Evolutionary conservation across 208 protist species (phyloP).

Genomic region (Leishmania amazonensis): DNA sequence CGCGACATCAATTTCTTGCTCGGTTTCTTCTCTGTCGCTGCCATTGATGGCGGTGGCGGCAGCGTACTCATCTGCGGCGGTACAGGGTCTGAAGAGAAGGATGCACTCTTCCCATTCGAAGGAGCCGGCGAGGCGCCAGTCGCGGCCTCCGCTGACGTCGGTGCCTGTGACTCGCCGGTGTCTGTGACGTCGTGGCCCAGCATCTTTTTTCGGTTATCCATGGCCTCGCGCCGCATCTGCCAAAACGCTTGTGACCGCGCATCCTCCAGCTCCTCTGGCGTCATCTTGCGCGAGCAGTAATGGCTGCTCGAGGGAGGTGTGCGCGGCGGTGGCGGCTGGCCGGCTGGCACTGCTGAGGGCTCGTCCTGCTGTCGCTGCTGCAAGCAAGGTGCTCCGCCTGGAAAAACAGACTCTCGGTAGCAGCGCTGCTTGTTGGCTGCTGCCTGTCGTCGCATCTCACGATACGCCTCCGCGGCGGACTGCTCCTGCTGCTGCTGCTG

Average conservation of each 20-base stretch:
- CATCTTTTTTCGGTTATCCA: conserved; percentile 80
- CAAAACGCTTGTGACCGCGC: conserved; percentile 80
- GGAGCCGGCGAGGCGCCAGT: background rate
- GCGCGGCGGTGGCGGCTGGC: conserved; percentile 48
- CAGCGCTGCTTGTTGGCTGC: conserved; percentile 78
- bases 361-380: conserved; percentile 3
- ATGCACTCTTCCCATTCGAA: background rate
- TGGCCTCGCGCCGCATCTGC: conserved; percentile 88
- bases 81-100: background rate
- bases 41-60: background rate
- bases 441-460: conserved; percentile 81
- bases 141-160: background rate
- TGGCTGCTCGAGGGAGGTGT: conserved; percentile 30
- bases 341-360: conserved; percentile 16
- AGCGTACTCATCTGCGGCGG: background rate
- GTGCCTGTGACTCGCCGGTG: background rate
- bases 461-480: conserved; percentile 57
- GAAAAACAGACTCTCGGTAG: conserved; percentile 33
- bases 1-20: background rate
- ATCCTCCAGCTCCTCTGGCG: conserved; percentile 57
- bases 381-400: background rate
- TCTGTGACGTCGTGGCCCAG: conserved; percentile 40
- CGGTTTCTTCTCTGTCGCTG: background rate
- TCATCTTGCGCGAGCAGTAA: conserved; percentile 56
- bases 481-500: conserved; percentile 26